Conservation (phyloP, 1,284 basidiomycete species). For the Laetiporus sulphureus region DNA sequence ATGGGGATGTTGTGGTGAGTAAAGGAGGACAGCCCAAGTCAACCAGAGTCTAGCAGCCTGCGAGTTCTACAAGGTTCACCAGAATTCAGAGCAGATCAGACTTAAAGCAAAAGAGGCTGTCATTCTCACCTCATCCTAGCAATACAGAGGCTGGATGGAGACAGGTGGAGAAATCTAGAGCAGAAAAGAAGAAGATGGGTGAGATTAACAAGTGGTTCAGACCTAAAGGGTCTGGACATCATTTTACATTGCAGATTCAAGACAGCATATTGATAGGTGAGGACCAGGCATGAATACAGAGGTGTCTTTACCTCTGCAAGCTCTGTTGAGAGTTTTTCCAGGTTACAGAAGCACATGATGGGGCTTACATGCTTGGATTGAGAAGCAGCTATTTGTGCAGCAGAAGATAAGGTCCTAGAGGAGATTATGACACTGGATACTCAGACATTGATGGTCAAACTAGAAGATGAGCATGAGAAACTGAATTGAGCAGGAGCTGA, state of each 20-base stretch:
- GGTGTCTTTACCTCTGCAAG: slow-evolving; percentile 3
- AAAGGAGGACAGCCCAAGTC: not conserved
- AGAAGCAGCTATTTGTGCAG: too few species aligned
- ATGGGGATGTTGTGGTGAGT: not conserved
- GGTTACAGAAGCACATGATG: slow-evolving; percentile 5
- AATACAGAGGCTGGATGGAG: not conserved
- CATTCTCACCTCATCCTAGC: not conserved
- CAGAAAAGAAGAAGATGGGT: not conserved
- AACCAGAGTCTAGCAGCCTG: not conserved
- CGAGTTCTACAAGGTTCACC: not conserved
- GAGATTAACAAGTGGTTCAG: not conserved
- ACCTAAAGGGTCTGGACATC: not conserved
- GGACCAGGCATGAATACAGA: not conserved
- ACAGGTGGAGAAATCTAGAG: too few species aligned
- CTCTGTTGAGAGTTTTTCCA: slow-evolving; percentile 5
- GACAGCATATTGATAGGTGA: not conserved
- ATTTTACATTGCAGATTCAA: not conserved
- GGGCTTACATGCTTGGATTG: not conserved
- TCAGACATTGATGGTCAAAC: not conserved
- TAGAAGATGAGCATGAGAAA: not conserved
- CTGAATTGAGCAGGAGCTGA: not conserved
- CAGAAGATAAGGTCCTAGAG: too few species aligned
- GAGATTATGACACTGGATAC: too few species aligned
- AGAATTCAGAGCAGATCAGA: not conserved
- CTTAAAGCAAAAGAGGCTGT: not conserved